Evolutionary conservation across 2,329 filamentous ascomycete genomes (phyloP), one percentile per base, ranked within the genome.

Genomic region (Pseudogymnoascus sp.): DNA sequence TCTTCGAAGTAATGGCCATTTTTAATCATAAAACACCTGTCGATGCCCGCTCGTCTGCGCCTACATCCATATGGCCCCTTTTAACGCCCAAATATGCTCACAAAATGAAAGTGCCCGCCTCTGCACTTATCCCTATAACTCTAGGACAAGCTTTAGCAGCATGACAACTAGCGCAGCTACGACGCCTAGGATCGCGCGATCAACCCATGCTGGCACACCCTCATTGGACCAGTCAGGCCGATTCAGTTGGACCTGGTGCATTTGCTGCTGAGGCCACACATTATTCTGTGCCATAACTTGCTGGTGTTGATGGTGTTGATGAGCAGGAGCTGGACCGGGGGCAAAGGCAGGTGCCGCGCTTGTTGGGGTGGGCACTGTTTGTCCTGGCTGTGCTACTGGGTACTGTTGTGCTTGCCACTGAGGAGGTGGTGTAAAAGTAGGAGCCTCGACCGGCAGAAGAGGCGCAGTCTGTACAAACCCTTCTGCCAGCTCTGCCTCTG

Each of bases 181-280:
- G 15, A 96, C 75, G 5, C 84, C 87, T 21, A 87, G 84, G 66
- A 96, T 96, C 37, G 87, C 82, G 65, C 89, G 84, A 73, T 96
- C 92, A 15, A 96, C 79, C 88, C 90, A 96, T 10, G 85, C 76
- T 1, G 87, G 83, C 13, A 89, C 82, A 1, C 78, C 82, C 29
- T 82, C 79, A 60, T 79, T 72, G 63, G 72, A 69, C 67, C 74
- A 55, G 18, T 55, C 29, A 33, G 48, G 48, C n/a, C 8, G 48
- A 13, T 33, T 55, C 18, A 0, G 48, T 15, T 10, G 48, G 15
- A 55, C 29, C n/a, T 55, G 48, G 2, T 33, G 48, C 9, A 55
- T 35, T 33, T 35, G 48, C 2, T 55, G 48, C 15, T 55, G 48
- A 13, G 48, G 48, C 48, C 48, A 55, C 9, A 10, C n/a, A 5